These are phyloP conservation scores for Blastobotrys parvus DNA, from an alignment of 805 yeast species.

Conservation along the genomic window DNA sequence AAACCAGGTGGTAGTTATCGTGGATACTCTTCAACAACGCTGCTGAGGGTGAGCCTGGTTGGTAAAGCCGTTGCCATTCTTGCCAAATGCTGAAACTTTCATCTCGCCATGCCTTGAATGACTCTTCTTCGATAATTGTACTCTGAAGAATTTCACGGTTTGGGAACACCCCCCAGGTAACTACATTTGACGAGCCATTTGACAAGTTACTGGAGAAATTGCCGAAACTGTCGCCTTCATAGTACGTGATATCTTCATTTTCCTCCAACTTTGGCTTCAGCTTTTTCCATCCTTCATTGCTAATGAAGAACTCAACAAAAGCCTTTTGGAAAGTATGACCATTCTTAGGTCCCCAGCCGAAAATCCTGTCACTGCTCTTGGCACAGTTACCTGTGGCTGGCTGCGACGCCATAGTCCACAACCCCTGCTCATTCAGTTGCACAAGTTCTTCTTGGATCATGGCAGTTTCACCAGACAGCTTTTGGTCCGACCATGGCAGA, in stretches of 20 bases:
- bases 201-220: slow-evolving; percentile 54
- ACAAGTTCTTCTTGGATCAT: slow-evolving; percentile 86
- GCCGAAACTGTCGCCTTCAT: slow-evolving; percentile 44
- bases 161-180: slow-evolving; percentile 98
- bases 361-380: slow-evolving; percentile 69
- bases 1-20: slow-evolving; percentile 64
- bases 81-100: slow-evolving; percentile 88
- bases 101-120: slow-evolving; percentile 93
- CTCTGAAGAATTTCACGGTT: slow-evolving; percentile 84
- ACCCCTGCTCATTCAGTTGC: slow-evolving; percentile 62
- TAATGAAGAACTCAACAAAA: slow-evolving; percentile 83
- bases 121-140: slow-evolving; percentile 84
- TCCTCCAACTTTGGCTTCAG: slow-evolving; percentile 45
- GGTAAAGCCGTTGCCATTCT: slow-evolving; percentile 85
- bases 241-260: slow-evolving; percentile 57
- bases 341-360: slow-evolving; percentile 95
- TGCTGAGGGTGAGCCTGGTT: slow-evolving; percentile 42
- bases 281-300: slow-evolving; percentile 59
- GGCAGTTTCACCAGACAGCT: slow-evolving; percentile 82
- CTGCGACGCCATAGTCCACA: slow-evolving; percentile 89
- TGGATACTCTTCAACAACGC: slow-evolving; percentile 53
- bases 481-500: slow-evolving; percentile 88
- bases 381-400: slow-evolving; percentile 77
- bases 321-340: slow-evolving; percentile 91
- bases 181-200: slow-evolving; percentile 56